Conservation (phyloP, 257 asterid species). For the Solanum gracilifrons region DNA sequence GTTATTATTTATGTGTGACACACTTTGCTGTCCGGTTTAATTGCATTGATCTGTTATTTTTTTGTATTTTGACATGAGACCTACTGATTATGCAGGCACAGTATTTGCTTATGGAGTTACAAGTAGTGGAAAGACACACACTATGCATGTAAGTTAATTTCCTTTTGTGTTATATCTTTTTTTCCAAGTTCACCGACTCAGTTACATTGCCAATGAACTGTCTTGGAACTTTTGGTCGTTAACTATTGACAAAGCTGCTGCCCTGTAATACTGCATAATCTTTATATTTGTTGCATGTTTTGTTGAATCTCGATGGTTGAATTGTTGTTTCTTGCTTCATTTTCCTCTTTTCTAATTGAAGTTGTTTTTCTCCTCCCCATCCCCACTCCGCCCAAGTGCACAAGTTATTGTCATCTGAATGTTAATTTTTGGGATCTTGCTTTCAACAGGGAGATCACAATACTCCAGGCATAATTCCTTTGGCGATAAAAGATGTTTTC, state of each 20-base stretch:
- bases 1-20: background rate
- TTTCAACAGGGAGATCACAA: conserved; percentile 73
- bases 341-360: background rate
- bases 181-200: background rate
- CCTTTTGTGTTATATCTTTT: background rate
- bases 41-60: background rate
- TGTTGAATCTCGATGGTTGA: background rate
- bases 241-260: background rate
- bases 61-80: background rate
- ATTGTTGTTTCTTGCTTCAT: background rate
- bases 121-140: conserved; percentile 99
- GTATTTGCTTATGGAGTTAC: conserved; percentile 99
- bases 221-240: background rate
- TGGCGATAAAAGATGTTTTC: conserved; percentile 97
- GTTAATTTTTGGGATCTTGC: background rate
- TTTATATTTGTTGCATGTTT: background rate
- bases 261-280: background rate
- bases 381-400: background rate
- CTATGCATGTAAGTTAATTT: conserved; percentile 83
- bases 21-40: background rate
- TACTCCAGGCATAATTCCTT: conserved; percentile 94
- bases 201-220: background rate
- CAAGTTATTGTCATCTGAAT: conserved; percentile 5
- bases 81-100: conserved; percentile 60
- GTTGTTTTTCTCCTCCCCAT: background rate